Conservation (phyloP, 2,329 filamentous ascomycete genomes). For the Chaetothyriales sp. region DNA sequence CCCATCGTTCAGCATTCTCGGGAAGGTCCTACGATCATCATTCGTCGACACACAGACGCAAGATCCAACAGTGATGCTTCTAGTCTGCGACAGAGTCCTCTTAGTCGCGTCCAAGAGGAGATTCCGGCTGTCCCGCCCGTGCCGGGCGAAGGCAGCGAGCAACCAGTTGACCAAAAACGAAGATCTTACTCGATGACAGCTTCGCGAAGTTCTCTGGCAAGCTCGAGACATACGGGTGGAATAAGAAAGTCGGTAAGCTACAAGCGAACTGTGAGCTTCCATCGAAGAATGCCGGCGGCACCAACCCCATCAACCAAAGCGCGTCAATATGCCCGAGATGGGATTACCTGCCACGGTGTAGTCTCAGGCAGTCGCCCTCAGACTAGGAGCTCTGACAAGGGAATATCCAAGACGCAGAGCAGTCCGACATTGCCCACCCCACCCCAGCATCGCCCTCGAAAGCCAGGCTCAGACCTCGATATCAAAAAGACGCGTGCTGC, state of each 20-base stretch:
- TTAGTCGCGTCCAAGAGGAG: conserved; percentile 6
- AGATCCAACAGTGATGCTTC: conserved; percentile 21
- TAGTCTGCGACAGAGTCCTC: conserved; percentile 7
- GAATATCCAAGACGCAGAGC: conserved; percentile 19
- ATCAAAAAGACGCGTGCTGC: conserved; percentile 28
- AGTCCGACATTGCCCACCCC: conserved; percentile 29
- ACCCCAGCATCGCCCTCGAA: conserved; percentile 25
- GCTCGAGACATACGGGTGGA: conserved; percentile 29
- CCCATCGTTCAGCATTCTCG: conserved; percentile 37
- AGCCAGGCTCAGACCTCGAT: conserved; percentile 23
- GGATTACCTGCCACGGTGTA: conserved; percentile 13
- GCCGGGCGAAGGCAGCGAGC: conserved; percentile 13
- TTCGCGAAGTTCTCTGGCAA: conserved; percentile 37
- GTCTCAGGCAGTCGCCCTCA: conserved; percentile 19
- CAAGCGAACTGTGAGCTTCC: conserved; percentile 52
- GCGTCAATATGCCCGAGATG: conserved; percentile 13
- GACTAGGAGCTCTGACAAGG: conserved; percentile 13
- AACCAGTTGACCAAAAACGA: conserved; percentile 10
- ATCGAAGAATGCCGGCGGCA: conserved; percentile 34
- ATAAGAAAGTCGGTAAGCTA: conserved; percentile 37
- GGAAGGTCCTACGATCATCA: conserved; percentile 53
- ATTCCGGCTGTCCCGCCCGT: conserved; percentile 11
- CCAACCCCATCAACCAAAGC: conserved; percentile 12
- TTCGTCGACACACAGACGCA: conserved; percentile 43
- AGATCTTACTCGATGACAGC: conserved; percentile 13